These are phyloP conservation scores for Leonotis leonurus DNA, from an alignment of 257 asterid genomes.

Conservation along the genomic window DNA sequence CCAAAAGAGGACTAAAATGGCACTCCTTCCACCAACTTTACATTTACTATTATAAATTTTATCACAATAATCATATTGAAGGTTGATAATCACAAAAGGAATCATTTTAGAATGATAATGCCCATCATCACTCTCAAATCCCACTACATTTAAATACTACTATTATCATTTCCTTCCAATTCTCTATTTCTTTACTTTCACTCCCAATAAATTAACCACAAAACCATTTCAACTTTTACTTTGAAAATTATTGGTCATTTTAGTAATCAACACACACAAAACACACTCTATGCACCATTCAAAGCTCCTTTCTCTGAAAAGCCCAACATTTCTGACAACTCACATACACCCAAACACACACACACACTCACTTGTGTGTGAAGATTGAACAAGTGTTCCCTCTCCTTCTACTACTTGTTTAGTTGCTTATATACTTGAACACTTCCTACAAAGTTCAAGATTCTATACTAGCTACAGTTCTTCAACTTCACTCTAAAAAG, in stretches of 20 bases:
- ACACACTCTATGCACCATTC: conserved; percentile 35
- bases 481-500: not conserved
- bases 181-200: not conserved
- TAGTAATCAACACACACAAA: not conserved
- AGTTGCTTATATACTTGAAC: no score
- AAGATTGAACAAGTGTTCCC: not conserved
- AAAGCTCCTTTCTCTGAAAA: conserved; percentile 34
- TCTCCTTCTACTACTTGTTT: not conserved
- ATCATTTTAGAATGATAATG: conserved; percentile 73
- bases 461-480: not conserved
- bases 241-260: conserved; percentile 17
- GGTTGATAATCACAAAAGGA: conserved; percentile 44
- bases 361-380: conserved; percentile 9
- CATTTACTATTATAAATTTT: conserved; percentile 9
- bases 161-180: not conserved
- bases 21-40: conserved; percentile 27
- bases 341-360: conserved; percentile 18
- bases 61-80: conserved; percentile 19
- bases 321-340: conserved; percentile 48
- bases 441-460: conserved; percentile 8
- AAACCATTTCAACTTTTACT: conserved; percentile 39
- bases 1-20: conserved; percentile 22
- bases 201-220: conserved; percentile 19
- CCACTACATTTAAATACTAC: conserved; percentile 14
- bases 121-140: conserved; percentile 65